Percentiles rank a stretch among this genome's conserved stretches.
These are phyloP conservation scores for Phytophthora vignae DNA, from an alignment of 352 stramenopile genomes.

Conservation along the genomic window DNA sequence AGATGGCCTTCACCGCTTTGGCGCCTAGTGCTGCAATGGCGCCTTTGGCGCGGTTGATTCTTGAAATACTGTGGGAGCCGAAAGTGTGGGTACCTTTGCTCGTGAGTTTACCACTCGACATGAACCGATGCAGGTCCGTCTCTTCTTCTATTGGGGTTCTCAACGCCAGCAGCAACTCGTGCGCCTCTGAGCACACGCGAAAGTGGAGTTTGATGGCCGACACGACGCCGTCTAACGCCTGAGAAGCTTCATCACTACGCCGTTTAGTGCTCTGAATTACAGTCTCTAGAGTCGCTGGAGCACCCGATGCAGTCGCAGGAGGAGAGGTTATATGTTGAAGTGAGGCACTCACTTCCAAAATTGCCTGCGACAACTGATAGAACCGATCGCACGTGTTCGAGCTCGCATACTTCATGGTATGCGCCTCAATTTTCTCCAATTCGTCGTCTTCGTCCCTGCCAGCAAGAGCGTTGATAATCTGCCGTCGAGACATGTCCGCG, in stretches of 20 bases:
- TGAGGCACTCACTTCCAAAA: slow-evolving; percentile 25
- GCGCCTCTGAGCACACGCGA: slow-evolving; percentile 45
- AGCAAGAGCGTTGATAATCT: slow-evolving; percentile 12
- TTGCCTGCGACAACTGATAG: slow-evolving; percentile 42
- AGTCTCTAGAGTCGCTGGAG: slow-evolving; percentile 5
- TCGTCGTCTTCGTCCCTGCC: slow-evolving; percentile 28
- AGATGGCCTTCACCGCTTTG: slow-evolving; percentile 22
- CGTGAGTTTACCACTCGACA: slow-evolving; percentile 18
- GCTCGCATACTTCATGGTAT: slow-evolving; percentile 32
- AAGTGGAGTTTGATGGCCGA: slow-evolving; percentile 51
- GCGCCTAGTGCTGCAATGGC: slow-evolving; percentile 30
- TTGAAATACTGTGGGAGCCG: neutral
- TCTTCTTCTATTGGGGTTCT: neutral
- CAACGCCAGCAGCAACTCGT: slow-evolving; percentile 20
- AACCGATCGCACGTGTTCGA: slow-evolving; percentile 49
- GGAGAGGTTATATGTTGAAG: slow-evolving; percentile 20
- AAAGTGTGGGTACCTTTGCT: slow-evolving; percentile 5
- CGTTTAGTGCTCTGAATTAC: slow-evolving; percentile 39
- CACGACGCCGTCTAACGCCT: slow-evolving; percentile 43
- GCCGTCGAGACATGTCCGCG: slow-evolving; percentile 1
- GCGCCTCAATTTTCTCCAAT: slow-evolving; percentile 39
- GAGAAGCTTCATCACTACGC: slow-evolving; percentile 44
- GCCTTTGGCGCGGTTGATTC: slow-evolving; percentile 35
- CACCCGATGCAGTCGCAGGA: neutral
- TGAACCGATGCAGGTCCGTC: slow-evolving; percentile 24